phyloP scores from a whole-genome alignment of 768 basidiomycete species.

The Chlorophyllum brunneum region DNA sequence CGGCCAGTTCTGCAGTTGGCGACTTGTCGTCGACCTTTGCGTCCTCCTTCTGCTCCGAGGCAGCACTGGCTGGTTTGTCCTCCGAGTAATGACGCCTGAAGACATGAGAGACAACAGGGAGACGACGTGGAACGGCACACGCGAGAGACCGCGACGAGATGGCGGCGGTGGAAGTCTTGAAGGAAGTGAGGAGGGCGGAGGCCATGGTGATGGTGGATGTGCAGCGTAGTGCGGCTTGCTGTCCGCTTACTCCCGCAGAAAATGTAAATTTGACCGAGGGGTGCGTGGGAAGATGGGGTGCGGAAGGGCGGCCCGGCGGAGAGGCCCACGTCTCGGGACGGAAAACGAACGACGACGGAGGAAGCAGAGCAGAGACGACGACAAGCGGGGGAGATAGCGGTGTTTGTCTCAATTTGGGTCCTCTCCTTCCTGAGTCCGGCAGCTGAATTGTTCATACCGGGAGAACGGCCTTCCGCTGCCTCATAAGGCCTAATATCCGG shows the following conservation, averaged over 20 bases:
- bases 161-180: conserved; percentile 60
- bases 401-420: neutral
- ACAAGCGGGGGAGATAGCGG: neutral
- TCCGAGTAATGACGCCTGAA: conserved; percentile 57
- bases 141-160: conserved; percentile 40
- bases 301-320: neutral
- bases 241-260: conserved; percentile 1
- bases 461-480: conserved; percentile 17
- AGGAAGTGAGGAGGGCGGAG: conserved; percentile 43
- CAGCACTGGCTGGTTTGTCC: conserved; percentile 35
- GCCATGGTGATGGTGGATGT: conserved; percentile 39
- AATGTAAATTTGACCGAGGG: conserved; percentile 7
- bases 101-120: conserved; percentile 23
- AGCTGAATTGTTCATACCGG: conserved; percentile 1
- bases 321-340: too few relatives aligned
- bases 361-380: neutral
- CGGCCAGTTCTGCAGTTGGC: conserved; percentile 33
- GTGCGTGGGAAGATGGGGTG: conserved; percentile 9
- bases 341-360: neutral
- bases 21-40: conserved; percentile 24
- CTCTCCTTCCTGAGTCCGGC: neutral
- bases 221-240: conserved; percentile 3
- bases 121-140: conserved; percentile 30
- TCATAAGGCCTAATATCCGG: conserved; percentile 12
- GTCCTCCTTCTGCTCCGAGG: conserved; percentile 23